Conservation (phyloP, 371 early-diverging fungal genomes). For the Actinomortierella ambigua region DNA sequence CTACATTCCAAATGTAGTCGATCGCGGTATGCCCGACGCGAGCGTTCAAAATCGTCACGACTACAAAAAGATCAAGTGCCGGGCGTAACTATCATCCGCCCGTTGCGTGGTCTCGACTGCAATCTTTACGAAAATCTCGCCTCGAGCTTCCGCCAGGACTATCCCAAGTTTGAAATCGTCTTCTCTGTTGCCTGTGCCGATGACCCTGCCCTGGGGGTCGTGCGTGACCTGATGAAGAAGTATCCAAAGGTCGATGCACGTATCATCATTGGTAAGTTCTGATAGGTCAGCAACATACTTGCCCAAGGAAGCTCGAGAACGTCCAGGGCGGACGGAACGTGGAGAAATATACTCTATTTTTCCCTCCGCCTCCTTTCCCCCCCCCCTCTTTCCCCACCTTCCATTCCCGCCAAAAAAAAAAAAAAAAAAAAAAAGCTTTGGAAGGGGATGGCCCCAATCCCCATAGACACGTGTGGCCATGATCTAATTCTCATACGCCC, state of each 20-base stretch:
- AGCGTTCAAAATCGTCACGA: slow-evolving; percentile 52
- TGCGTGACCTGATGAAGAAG: slow-evolving; percentile 64
- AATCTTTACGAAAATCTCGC: slow-evolving; percentile 79
- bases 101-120: slow-evolving; percentile 89
- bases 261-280: slow-evolving; percentile 71
- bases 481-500: neutral
- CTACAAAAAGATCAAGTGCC: slow-evolving; percentile 53
- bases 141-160: slow-evolving; percentile 83
- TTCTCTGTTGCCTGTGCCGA: slow-evolving; percentile 80
- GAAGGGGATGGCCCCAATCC: slow-evolving; percentile 10
- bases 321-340: no score
- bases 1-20: slow-evolving; percentile 44
- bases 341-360: neutral
- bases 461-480: slow-evolving; percentile 1
- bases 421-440: slow-evolving; percentile 1
- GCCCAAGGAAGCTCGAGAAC: neutral
- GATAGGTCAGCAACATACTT: neutral
- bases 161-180: slow-evolving; percentile 83
- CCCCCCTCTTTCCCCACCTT: neutral
- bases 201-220: slow-evolving; percentile 83
- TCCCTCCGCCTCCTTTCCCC: neutral
- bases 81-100: slow-evolving; percentile 86
- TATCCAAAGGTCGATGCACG: slow-evolving; percentile 75
- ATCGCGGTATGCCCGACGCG: slow-evolving; percentile 54
- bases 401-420: slow-evolving; percentile 3